Evolutionary conservation across 2,329 filamentous ascomycete species (phyloP), one percentile per base, ranked within the genome.

Genomic region (Cladosporium sp.): DNA sequence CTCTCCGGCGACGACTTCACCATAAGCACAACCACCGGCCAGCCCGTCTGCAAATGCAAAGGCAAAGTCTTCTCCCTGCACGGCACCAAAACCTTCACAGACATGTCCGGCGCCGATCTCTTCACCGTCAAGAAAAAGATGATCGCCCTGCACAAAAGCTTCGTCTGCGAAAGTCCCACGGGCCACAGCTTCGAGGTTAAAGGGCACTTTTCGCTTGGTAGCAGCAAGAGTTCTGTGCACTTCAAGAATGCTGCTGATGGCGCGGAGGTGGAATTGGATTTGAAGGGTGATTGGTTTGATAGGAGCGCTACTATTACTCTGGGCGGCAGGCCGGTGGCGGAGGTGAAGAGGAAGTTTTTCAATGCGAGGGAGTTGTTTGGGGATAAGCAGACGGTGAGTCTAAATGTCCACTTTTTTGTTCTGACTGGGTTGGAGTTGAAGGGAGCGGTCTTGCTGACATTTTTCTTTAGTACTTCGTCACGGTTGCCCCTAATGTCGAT

Each of bases 1-100:
- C 73, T 87, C 8, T 80, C 80, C 1, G 84, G 84, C 59, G 85
- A 88, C 73, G 83, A 79, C 70, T 89, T 88, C 73, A 81, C 83
- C 63, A 82, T 89, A 70, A 81, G 79, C 56, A 78, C 81, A 5
- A 72, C 78, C 45, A 80, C 78, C 60, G 84, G 84, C 20, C 73
- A 77, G 20, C 77, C 82, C 0, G 65, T 87, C 34, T 72, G 87
- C 62, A 78, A 79, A 62, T 80, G 87, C 43, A 73, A 84, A 62
- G 84, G 84, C 64, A 81, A 82, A 58, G 67, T 79, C 60, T 65
- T 84, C 63, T 78, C 80, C 11, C 67, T 86, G 2, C 81, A 78
- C 2, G 77, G 78, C 14, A 80, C 82, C 64, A 87, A 86, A 70
- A 77, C 78, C 11, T 75, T 87, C 45, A 76, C 66, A 58, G 84